Conservation (phyloP, 1,139 yeast species). For the Tardiomyces depauwii region DNA sequence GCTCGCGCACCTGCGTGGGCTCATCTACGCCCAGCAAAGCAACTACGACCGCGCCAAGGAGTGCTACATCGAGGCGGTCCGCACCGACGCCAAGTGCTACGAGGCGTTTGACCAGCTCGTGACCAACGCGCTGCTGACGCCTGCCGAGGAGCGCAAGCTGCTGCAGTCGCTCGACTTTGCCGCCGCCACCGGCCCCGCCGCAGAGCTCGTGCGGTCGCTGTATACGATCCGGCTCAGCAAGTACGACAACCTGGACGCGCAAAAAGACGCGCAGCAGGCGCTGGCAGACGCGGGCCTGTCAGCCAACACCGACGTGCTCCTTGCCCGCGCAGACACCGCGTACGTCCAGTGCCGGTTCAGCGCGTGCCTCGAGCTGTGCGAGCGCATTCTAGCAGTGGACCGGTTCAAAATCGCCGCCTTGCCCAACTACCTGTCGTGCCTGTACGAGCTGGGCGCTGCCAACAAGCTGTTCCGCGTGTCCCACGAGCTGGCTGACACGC, state of each 20-base stretch:
- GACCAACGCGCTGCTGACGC: conserved; percentile 64
- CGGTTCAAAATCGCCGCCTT: neutral
- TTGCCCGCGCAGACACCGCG: conserved; percentile 59
- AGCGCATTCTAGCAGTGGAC: conserved; percentile 21
- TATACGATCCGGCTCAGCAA: conserved; percentile 72
- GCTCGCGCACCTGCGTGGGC: conserved; percentile 76
- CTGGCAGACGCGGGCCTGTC: conserved; percentile 59
- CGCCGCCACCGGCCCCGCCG: conserved; percentile 59
- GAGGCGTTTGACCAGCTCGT: conserved; percentile 85
- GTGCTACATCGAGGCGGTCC: conserved; percentile 76
- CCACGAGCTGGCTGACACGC: conserved; percentile 77
- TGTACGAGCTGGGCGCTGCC: conserved; percentile 75
- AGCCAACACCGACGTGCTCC: conserved; percentile 56
- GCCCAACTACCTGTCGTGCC: conserved; percentile 73
- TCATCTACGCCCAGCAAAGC: conserved; percentile 71
- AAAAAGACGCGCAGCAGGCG: conserved; percentile 54
- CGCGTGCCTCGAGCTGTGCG: conserved; percentile 68
- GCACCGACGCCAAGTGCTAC: conserved; percentile 82
- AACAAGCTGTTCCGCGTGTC: conserved; percentile 73
- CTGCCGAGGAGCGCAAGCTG: conserved; percentile 78
- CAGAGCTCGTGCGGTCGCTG: conserved; percentile 63
- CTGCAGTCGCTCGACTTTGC: conserved; percentile 57
- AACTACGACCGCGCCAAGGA: conserved; percentile 82
- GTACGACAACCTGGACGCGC: conserved; percentile 48
- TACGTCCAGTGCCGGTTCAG: conserved; percentile 74